Evolutionary conservation across 2,329 filamentous ascomycete species (phyloP), one percentile per base, ranked within the genome.

Genomic region (Calycina herbarum): DNA sequence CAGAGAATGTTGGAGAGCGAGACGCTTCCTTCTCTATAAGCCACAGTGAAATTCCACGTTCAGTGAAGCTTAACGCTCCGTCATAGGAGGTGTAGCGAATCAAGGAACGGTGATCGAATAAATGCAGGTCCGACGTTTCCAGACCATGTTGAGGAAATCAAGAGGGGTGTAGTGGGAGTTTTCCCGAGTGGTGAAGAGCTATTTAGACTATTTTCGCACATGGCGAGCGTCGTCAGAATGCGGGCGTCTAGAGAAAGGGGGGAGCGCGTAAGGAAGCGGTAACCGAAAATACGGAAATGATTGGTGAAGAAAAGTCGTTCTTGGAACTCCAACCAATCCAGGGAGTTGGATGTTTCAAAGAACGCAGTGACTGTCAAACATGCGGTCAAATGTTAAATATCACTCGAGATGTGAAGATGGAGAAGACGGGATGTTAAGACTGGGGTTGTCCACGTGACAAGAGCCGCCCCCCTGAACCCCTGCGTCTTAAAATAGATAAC

Each of bases 11-110:
- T 63, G 57, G 60, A 59, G 48, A 67, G 71, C 72, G 72, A 70
- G 69, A 73, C 71, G 71, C 72, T 66, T 66, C 51, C 33, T 57
- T 67, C 31, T 45, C 67, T 61, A 64, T 59, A 65, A 69, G 62
- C 62, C 61, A 63, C 62, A 20, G 64, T 67, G 69, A 69, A 72
- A 68, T 69, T 68, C 71, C 69, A 60, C 64, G 63, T 58, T 62
- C 65, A 64, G 42, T 65, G 35, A 61, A 67, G 66, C 63, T 63
- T 59, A 11, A 59, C 31, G 17, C 27, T 35, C 13, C 29, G 20
- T 20, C 20, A 40, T n/a, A 59, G 61, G 11, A 51, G 8, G 20
- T 11, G 24, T 27, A 59, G 42, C 64, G 56, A 64, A 60, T 51
- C 27, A 59, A 24, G 59, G 31, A 40, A 27, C 20, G 29, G 11